Evolutionary conservation across 163 green algal genomes (phyloP).

Genomic region (Scenedesmus sp.): DNA sequence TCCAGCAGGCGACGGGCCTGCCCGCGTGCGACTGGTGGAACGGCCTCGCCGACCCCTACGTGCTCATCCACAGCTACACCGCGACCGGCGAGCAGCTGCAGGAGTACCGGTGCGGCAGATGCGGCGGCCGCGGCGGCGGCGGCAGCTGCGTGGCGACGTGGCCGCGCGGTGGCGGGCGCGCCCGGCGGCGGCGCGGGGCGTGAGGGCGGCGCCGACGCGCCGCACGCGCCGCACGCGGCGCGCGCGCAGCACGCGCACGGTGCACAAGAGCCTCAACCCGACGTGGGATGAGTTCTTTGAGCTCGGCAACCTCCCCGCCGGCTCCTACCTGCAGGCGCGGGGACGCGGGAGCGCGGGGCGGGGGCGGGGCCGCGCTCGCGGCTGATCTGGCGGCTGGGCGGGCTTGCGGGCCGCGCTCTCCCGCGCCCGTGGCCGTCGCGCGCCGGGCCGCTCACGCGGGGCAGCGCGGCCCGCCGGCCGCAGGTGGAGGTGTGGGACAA

Average conservation of each 20-base stretch:
- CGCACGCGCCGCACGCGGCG: too few relatives aligned
- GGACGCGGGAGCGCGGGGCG: too few relatives aligned
- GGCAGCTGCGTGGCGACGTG: too few relatives aligned
- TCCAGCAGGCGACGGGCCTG: slow-evolving; percentile 22
- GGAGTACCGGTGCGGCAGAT: not conserved
- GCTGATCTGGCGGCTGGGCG: too few relatives aligned
- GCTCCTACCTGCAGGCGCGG: too few relatives aligned
- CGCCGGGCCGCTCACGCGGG: not conserved
- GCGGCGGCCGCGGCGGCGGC: not conserved
- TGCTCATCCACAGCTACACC: slow-evolving; percentile 9
- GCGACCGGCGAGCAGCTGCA: not conserved
- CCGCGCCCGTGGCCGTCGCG: too few relatives aligned
- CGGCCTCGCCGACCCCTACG: slow-evolving; percentile 47
- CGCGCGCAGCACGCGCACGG: slow-evolving; percentile 37
- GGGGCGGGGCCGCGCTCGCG: too few relatives aligned
- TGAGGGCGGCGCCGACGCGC: too few relatives aligned
- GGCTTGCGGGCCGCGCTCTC: too few relatives aligned
- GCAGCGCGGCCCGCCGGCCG: not conserved
- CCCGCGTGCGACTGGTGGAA: slow-evolving; percentile 48
- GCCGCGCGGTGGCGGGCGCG: too few relatives aligned
- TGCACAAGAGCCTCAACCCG: slow-evolving; percentile 34
- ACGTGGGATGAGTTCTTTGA: slow-evolving; percentile 53
- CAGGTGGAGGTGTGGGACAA: slow-evolving; percentile 54
- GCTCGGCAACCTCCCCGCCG: too few relatives aligned
- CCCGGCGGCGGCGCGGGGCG: too few relatives aligned